Evolutionary conservation across 177 flowering plant genomes (phyloP), one percentile per base, ranked within the genome.

Genomic region (Vitis hybrid): DNA sequence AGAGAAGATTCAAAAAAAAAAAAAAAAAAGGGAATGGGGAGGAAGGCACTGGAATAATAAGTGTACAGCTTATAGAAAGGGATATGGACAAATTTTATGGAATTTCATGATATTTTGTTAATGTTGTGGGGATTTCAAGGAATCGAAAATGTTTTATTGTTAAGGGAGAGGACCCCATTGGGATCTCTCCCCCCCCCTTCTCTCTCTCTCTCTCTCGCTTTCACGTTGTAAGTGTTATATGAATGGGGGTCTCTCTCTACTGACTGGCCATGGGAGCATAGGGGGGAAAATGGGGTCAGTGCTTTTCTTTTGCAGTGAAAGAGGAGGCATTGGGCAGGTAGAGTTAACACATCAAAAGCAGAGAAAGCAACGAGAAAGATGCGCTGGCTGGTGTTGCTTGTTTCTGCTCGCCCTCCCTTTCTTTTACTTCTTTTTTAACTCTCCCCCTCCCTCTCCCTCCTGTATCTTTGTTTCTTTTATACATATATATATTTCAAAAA

Each of bases 341-440:
- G 66, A 17, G 68, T 45, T 63, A 50, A 19, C 66, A 40, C 86
- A 82, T 85, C 70, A 84, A 86, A 86, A 84, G 87, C 14, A 79
- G 87, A 79, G 86, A 84, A 83, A 85, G 85, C 77, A 51, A 51
- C 9, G 71, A 66, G 63, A 79, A 77, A 81, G 83, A 79, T 73
- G 77, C 67, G 45, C 45, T 40, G 45, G 66, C 67, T 77, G 73
- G 26, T 75, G 74, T 68, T 75, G 71, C 72, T 78, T 75, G 68
- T 80, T 80, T 71, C 69, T 68, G 58, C 72, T 77, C 54, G 45
- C 74, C 55, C 67, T 45, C 57, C 66, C 40, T 66, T 56, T 68
- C 59, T 49, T 68, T 65, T 72, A 13, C 48, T 58, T 32, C 34
- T 56, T 40, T 40, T 40, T 40, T 6, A 40, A 40, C 45, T 40